These are phyloP conservation scores for Wickerhamomyces ciferrii DNA, from an alignment of 805 yeast genomes.

Conservation along the genomic window DNA sequence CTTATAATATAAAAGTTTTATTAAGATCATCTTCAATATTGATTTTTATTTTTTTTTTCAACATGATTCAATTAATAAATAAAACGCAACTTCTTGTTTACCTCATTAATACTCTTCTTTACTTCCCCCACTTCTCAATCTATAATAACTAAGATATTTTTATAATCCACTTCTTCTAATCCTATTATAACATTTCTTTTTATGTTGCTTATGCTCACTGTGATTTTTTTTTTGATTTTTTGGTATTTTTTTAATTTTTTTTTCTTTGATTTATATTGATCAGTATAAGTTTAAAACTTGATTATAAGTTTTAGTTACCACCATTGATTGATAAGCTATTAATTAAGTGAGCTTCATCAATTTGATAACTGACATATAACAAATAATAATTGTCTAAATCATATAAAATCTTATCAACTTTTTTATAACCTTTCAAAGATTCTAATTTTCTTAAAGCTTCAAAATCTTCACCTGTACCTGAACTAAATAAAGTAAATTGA, in stretches of 20 bases:
- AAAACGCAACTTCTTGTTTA: background rate
- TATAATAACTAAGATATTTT: too few species aligned
- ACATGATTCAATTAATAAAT: constrained; percentile 5
- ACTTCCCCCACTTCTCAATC: background rate
- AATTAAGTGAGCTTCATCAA: constrained; percentile 19
- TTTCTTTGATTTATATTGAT: background rate
- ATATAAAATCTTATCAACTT: constrained; percentile 64
- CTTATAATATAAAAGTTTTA: background rate
- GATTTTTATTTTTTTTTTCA: constrained; percentile 11
- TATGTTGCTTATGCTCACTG: background rate
- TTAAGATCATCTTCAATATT: background rate
- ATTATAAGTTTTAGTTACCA: background rate
- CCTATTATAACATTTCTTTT: background rate
- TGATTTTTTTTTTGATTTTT: background rate
- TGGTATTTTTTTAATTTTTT: background rate
- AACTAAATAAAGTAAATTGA: constrained; percentile 48
- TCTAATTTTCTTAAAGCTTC: constrained; percentile 26
- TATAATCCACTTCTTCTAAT: background rate
- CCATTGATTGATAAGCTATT: constrained; percentile 6
- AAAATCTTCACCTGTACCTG: constrained; percentile 27
- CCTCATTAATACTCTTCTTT: background rate
- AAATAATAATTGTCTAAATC: constrained; percentile 72
- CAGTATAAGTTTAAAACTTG: background rate
- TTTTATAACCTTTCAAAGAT: constrained; percentile 43
- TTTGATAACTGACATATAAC: constrained; percentile 63